These are phyloP conservation scores for Rhododendron vialii DNA, from an alignment of 148 eudicot species.

Conservation along the genomic window DNA sequence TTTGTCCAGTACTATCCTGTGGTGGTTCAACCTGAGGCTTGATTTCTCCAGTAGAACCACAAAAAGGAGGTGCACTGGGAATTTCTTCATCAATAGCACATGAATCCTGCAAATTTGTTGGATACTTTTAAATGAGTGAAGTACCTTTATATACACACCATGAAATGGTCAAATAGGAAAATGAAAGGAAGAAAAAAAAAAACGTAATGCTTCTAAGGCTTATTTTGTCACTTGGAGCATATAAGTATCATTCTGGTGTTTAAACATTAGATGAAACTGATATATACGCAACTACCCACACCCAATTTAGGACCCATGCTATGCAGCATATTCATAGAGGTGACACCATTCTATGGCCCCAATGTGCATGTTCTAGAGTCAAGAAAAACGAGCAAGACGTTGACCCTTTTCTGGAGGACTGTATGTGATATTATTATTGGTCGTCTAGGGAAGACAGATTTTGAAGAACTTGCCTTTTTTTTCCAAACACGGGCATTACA, in stretches of 20 bases:
- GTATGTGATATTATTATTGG: not conserved
- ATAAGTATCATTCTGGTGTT: not conserved
- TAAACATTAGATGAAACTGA: not conserved
- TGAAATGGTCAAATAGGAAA: not conserved
- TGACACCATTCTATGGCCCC: not conserved
- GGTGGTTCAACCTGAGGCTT: constrained; percentile 23
- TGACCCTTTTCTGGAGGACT: not conserved
- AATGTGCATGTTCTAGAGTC: not conserved
- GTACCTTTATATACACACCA: not conserved
- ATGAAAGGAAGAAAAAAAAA: not conserved
- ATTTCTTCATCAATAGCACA: constrained; percentile 36
- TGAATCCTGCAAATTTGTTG: constrained; percentile 16
- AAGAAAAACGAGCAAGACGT: not conserved
- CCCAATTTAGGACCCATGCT: not conserved
- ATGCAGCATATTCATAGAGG: not conserved
- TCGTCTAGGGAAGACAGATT: not conserved
- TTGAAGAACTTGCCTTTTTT: not conserved
- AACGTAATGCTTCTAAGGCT: not conserved
- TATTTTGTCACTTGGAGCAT: not conserved
- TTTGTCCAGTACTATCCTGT: constrained; percentile 20
- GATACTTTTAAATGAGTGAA: not conserved
- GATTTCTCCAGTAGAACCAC: constrained; percentile 34
- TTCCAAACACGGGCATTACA: not conserved
- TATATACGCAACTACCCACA: not conserved
- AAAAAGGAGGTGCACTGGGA: constrained; percentile 87